A percentile compares a stretch with the other conserved stretches of the same genome.
phyloP scores from a whole-genome alignment of 345 rosid genomes.

The Rhodamnia argentea region DNA sequence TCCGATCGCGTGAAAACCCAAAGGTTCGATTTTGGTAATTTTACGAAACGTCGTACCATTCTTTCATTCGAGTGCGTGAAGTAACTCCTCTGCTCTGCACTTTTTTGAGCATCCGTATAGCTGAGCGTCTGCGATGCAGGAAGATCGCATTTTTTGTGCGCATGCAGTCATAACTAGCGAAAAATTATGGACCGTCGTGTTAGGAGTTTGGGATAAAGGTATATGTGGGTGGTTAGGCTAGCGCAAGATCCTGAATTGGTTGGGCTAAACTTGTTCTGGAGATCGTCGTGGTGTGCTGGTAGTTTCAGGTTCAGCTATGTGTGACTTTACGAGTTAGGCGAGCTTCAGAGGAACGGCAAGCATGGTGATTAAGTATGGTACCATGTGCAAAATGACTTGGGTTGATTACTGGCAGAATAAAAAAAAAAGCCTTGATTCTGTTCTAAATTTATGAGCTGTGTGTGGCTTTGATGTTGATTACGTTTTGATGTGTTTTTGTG shows the following conservation, averaged over 20 bases:
- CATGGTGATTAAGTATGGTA: background rate
- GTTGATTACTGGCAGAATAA: background rate
- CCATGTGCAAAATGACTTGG: background rate
- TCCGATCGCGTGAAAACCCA: background rate
- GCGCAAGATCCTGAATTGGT: background rate
- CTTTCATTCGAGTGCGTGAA: background rate
- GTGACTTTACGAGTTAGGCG: background rate
- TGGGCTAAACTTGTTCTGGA: background rate
- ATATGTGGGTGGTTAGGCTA: background rate
- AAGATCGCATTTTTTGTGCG: background rate
- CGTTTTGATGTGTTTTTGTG: background rate
- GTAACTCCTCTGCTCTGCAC: background rate
- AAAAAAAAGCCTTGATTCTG: background rate
- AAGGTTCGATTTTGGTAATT: background rate
- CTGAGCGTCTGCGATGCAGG: background rate
- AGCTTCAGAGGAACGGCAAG: background rate
- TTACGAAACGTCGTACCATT: background rate
- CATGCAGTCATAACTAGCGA: background rate
- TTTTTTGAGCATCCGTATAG: background rate
- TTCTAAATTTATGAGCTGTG: background rate
- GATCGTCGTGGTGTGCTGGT: background rate
- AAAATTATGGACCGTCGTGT: background rate
- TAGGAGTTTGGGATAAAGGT: background rate
- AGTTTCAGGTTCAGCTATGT: background rate
- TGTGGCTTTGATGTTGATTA: background rate